phyloP scores from a whole-genome alignment of 495 filamentous ascomycete species.

The Talaromyces trachyspermus region DNA sequence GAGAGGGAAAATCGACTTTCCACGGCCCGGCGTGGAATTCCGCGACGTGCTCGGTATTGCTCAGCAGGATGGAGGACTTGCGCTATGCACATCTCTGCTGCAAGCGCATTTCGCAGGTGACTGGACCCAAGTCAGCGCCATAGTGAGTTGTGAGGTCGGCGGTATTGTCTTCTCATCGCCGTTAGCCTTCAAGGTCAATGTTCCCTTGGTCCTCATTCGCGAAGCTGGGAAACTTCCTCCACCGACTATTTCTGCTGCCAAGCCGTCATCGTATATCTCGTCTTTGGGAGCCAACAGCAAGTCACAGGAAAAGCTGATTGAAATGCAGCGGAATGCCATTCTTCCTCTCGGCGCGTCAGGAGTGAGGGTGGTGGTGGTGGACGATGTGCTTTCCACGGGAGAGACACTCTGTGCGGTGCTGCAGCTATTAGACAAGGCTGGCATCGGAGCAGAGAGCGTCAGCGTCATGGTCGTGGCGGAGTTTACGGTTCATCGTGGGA shows the following conservation, averaged over 20 bases:
- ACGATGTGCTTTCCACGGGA: conserved; percentile 58
- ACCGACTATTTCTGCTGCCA: conserved; percentile 45
- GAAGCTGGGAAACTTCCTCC: conserved; percentile 54
- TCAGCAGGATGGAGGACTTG: conserved; percentile 46
- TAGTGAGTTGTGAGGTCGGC: conserved; percentile 51
- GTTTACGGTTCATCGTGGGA: conserved; percentile 53
- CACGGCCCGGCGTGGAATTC: conserved; percentile 45
- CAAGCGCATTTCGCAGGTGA: conserved; percentile 38
- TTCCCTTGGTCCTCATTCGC: conserved; percentile 49
- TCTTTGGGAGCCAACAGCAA: conserved; percentile 24
- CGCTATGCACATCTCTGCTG: conserved; percentile 48
- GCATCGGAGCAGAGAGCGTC: conserved; percentile 35
- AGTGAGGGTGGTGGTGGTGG: conserved; percentile 54
- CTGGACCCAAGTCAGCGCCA: conserved; percentile 39
- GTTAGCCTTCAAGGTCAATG: conserved; percentile 36
- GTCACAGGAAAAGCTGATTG: conserved; percentile 36
- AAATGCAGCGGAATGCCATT: conserved; percentile 44
- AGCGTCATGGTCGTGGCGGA: conserved; percentile 53
- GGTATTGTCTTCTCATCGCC: conserved; percentile 52
- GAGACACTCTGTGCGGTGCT: conserved; percentile 53
- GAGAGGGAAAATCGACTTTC: conserved; percentile 42
- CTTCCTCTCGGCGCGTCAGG: conserved; percentile 38
- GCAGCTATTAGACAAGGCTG: conserved; percentile 40
- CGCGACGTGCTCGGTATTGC: conserved; percentile 52
- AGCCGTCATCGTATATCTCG: conserved; percentile 50